phyloP scores from a whole-genome alignment of 495 filamentous ascomycete species.

The Xylaria bambusicola region DNA sequence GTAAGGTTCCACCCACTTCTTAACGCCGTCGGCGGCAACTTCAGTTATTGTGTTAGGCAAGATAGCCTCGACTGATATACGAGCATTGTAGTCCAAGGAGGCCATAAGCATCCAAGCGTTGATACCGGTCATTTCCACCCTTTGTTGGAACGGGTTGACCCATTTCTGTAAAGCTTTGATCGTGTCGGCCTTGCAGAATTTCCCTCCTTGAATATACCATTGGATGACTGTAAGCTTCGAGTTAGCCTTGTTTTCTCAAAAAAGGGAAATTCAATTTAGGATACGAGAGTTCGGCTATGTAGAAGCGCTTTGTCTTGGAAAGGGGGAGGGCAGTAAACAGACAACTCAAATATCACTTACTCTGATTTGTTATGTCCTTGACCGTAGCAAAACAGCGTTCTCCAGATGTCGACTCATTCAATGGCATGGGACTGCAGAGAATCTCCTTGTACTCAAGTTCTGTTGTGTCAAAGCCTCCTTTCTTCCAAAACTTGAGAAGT shows the following conservation, averaged over 20 bases:
- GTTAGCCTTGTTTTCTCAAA: not conserved
- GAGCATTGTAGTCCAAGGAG: conserved; percentile 27
- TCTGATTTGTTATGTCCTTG: conserved; percentile 21
- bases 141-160: conserved; percentile 26
- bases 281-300: not conserved
- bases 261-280: not conserved
- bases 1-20: conserved; percentile 13
- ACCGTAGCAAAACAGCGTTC: conserved; percentile 27
- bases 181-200: not conserved
- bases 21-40: conserved; percentile 23
- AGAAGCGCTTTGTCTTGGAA: not conserved
- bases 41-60: conserved; percentile 11
- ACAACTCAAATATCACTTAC: conserved; percentile 3
- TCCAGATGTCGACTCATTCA: conserved; percentile 23
- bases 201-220: not conserved
- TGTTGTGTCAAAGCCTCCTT: conserved; percentile 1
- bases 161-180: conserved; percentile 21
- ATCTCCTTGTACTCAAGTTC: not conserved
- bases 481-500: conserved; percentile 3
- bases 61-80: conserved; percentile 28
- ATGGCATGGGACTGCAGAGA: conserved; percentile 22
- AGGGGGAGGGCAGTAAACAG: not conserved
- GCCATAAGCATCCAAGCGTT: conserved; percentile 33
- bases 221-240: not conserved
- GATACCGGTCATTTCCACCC: conserved; percentile 34